A percentile compares a stretch with the other conserved stretches of the same genome.
Conservation (phyloP, 2,329 filamentous ascomycete species). For the Tolypocladium ophioglossoides region DNA sequence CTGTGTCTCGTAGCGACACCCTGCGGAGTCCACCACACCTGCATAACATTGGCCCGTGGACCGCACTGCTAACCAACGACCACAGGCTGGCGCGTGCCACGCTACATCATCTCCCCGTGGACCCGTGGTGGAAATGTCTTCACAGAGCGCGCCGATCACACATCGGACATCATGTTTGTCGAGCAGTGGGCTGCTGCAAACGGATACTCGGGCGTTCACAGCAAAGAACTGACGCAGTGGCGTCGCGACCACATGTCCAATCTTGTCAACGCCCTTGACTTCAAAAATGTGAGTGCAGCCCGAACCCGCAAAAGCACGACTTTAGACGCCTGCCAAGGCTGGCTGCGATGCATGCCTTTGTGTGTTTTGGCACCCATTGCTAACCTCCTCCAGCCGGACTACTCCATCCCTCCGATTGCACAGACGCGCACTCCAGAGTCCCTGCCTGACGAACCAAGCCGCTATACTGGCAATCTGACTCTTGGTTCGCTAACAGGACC, state of each 20-base stretch:
- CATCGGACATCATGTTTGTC: conserved; percentile 41
- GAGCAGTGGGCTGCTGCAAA: conserved; percentile 29
- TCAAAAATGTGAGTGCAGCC: conserved; percentile 22
- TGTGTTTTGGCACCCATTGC: background rate
- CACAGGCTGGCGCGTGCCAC: conserved; percentile 32
- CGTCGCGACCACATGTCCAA: conserved; percentile 17
- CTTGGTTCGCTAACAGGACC: conserved; percentile 9
- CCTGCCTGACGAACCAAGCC: conserved; percentile 1
- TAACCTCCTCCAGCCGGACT: conserved; percentile 3
- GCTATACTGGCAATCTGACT: conserved; percentile 6
- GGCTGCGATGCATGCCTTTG: too few species aligned
- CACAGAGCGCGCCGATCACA: conserved; percentile 41
- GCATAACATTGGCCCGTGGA: background rate
- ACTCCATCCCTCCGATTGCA: conserved; percentile 3
- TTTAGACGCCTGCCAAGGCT: background rate
- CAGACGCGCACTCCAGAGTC: background rate
- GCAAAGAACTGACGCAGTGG: conserved; percentile 13
- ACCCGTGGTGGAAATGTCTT: conserved; percentile 42
- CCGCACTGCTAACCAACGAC: background rate
- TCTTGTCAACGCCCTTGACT: conserved; percentile 23
- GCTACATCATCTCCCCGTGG: conserved; percentile 43
- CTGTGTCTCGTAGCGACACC: background rate
- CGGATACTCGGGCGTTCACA: conserved; percentile 21
- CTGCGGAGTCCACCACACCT: background rate
- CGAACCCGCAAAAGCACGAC: background rate